A percentile compares a stretch with the other conserved stretches of the same genome.
These are phyloP conservation scores for Cercophora newfieldiana DNA, from an alignment of 495 filamentous ascomycete genomes.

Conservation along the genomic window DNA sequence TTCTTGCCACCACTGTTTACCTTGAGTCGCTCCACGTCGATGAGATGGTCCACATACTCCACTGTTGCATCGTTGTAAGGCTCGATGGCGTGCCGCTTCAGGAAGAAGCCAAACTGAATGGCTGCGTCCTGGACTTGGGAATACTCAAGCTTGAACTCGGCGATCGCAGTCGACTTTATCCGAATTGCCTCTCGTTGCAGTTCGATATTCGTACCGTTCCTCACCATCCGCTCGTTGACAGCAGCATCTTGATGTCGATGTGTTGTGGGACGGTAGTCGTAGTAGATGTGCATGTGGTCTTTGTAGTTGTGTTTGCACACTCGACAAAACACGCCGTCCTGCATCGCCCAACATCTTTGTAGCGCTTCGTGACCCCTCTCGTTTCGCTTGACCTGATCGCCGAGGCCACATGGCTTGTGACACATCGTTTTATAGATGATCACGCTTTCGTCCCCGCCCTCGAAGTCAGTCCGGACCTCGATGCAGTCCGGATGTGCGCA, in stretches of 20 bases:
- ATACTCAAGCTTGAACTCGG: constrained; percentile 36
- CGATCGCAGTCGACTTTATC: constrained; percentile 15
- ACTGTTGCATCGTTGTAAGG: constrained; percentile 42
- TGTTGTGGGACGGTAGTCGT: neutral
- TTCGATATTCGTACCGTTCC: neutral
- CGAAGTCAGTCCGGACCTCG: constrained; percentile 15
- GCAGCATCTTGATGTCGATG: neutral
- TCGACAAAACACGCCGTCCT: neutral
- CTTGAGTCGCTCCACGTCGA: constrained; percentile 26
- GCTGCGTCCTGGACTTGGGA: constrained; percentile 36
- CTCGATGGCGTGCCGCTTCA: constrained; percentile 41
- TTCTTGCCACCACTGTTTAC: neutral
- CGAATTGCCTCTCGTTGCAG: constrained; percentile 13
- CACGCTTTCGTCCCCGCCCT: constrained; percentile 9
- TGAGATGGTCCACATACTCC: constrained; percentile 41
- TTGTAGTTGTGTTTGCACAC: constrained; percentile 8
- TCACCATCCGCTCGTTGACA: neutral
- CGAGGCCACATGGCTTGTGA: constrained; percentile 19
- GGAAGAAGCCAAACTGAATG: constrained; percentile 40
- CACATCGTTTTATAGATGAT: constrained; percentile 21
- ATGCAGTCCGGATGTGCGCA: constrained; percentile 19
- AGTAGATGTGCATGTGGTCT: constrained; percentile 13
- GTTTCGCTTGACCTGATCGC: constrained; percentile 4
- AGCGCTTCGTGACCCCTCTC: constrained; percentile 14
- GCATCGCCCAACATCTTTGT: neutral